Conservation (phyloP, 1,284 basidiomycete species). For the Puccinia brachypodii region DNA sequence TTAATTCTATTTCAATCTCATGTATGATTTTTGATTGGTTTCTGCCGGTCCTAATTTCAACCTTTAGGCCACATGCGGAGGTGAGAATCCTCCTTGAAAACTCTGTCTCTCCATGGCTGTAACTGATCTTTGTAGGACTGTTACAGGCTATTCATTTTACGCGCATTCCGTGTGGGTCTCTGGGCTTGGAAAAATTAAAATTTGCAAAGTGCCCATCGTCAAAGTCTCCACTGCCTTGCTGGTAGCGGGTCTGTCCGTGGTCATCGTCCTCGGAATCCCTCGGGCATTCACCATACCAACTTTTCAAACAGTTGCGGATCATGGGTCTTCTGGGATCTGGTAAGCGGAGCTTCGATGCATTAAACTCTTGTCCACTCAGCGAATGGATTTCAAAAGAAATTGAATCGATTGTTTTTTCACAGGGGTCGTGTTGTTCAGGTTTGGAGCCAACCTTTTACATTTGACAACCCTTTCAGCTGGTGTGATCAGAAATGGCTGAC, state of each 20-base stretch:
- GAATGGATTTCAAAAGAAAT: neutral
- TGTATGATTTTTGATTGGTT: neutral
- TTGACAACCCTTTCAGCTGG: neutral
- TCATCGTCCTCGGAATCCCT: neutral
- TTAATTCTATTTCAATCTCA: neutral
- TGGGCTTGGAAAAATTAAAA: neutral
- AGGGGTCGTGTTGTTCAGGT: conserved; percentile 13
- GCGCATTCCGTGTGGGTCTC: conserved; percentile 3
- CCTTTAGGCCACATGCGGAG: neutral
- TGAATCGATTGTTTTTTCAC: neutral
- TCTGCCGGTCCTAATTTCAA: neutral
- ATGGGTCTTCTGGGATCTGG: neutral
- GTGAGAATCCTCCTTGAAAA: neutral
- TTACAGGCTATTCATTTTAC: conserved; percentile 9
- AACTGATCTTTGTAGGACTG: neutral
- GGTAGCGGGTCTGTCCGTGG: neutral
- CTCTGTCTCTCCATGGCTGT: neutral
- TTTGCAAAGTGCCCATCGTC: conserved; percentile 10
- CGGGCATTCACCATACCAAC: neutral
- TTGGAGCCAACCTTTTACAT: neutral
- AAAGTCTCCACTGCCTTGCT: neutral
- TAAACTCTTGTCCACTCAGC: neutral
- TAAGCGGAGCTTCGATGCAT: neutral
- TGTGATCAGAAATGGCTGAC: neutral
- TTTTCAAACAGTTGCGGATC: neutral